These are phyloP conservation scores for Botrytis sinoallii DNA, from an alignment of 2,329 filamentous ascomycete genomes.

Conservation along the genomic window DNA sequence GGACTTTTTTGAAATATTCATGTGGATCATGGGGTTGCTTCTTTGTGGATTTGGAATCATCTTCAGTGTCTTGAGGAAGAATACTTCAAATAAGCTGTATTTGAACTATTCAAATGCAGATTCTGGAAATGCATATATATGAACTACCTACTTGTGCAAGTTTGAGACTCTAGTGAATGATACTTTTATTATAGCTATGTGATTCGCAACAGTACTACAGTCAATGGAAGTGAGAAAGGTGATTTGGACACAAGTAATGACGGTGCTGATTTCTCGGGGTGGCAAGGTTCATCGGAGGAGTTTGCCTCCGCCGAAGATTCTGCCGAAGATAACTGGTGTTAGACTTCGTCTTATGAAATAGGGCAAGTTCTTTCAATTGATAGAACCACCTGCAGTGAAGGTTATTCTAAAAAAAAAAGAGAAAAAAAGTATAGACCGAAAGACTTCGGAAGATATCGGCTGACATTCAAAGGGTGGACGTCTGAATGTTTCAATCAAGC, in stretches of 20 bases:
- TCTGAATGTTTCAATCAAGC: background rate
- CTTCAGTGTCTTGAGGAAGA: background rate
- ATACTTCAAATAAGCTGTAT: background rate
- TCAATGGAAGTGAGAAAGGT: too few relatives aligned
- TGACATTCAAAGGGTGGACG: background rate
- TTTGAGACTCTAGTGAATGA: background rate
- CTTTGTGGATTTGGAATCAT: background rate
- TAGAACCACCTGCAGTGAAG: background rate
- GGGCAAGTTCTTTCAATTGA: background rate
- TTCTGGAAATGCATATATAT: background rate
- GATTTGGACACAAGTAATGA: background rate
- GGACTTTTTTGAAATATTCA: background rate
- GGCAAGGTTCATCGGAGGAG: background rate
- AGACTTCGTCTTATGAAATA: background rate
- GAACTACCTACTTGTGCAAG: background rate
- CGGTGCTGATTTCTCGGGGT: background rate
- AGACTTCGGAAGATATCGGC: background rate
- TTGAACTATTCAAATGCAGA: background rate
- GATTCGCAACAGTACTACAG: rapidly evolving
- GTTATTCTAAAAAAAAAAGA: too few relatives aligned
- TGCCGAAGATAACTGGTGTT: background rate
- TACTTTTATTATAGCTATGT: background rate
- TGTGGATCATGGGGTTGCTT: background rate
- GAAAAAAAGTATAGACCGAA: background rate
- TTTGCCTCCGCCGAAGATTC: background rate